Evolutionary conservation across 2,329 filamentous ascomycete genomes (phyloP), one percentile per base, ranked within the genome.

Genomic region (Graphiopsis chlorocephala): DNA sequence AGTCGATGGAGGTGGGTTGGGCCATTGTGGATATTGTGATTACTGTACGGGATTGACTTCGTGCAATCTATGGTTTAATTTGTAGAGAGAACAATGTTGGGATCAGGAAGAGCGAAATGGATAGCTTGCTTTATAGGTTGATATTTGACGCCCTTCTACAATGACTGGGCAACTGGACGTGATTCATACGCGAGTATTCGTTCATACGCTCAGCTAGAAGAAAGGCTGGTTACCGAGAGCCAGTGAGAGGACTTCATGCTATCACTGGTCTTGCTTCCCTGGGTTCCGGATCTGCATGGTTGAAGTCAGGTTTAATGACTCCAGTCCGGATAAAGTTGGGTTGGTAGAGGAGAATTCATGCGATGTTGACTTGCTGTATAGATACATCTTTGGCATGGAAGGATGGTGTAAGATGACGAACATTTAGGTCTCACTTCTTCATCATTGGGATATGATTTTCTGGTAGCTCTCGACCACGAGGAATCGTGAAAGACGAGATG

Each of bases 1-100:
- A 75, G 42, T 71, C 68, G 42, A 74, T 70, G 20, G 45, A 52
- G 42, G 56, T 53, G 3, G 58, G 45, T 35, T 47, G 58, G 7
- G 58, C 26, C 45, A 52, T 61, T 5, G 29, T 61, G 52, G n/a
- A 29, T 61, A 15, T 31, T 31, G 12, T 10, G 12, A 29, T 29
- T n/a, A 7, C 29, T 28, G 25, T 14, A 48, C 14, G 23, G 20
- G 26, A 26, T 10, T 10, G 38, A 42, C 3, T 23, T 20, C 7
- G 23, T 8, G 20, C 7, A 20, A 42, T n/a, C 17, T 42, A 10
- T 42, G 11, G 4, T 17, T 42, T 42, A 17, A 14, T 10, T 17
- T 10, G n/a, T 3, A n/a, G 17, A 42, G 7, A 42, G 8, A 10
- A 20, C 5, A 10, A 7, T n/a, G 2, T 4, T n/a, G 4, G 6